Evolutionary conservation across 257 asterid species (phyloP).

Genomic region (Handroanthus guayacan): DNA sequence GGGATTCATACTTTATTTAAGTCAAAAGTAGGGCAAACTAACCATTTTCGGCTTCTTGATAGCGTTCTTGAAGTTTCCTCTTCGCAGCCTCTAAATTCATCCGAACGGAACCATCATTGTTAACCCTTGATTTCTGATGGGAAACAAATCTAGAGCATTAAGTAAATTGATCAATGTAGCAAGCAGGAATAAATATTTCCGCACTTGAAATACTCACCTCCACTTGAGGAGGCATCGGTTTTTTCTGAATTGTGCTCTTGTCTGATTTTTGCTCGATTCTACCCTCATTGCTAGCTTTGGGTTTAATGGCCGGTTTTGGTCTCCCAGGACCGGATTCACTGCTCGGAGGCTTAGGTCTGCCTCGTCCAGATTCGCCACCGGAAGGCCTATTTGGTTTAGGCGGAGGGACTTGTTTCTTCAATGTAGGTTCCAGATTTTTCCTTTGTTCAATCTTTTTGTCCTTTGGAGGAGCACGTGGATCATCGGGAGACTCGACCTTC

Average conservation of each 20-base stretch:
- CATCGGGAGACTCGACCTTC: constrained; percentile 42
- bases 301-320: constrained; percentile 54
- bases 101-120: constrained; percentile 56
- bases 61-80: constrained; percentile 94
- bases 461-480: constrained; percentile 42
- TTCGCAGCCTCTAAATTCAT: constrained; percentile 77
- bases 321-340: constrained; percentile 55
- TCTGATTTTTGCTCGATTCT: constrained; percentile 55
- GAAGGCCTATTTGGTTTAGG: constrained; percentile 55
- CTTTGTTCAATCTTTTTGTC: constrained; percentile 50
- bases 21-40: constrained; percentile 35
- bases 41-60: constrained; percentile 94
- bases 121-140: constrained; percentile 45
- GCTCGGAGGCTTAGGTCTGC: constrained; percentile 56
- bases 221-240: constrained; percentile 54
- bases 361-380: constrained; percentile 48
- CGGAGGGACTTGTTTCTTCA: constrained; percentile 53
- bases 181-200: not conserved
- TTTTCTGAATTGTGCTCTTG: constrained; percentile 51
- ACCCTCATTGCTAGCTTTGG: constrained; percentile 45
- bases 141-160: not conserved
- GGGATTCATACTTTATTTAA: not conserved
- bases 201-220: constrained; percentile 50
- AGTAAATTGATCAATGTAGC: not conserved
- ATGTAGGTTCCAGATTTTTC: constrained; percentile 50